Evolutionary conservation across 345 rosid genomes (phyloP), one percentile per base, ranked within the genome.

Genomic region (Turritis glabra): DNA sequence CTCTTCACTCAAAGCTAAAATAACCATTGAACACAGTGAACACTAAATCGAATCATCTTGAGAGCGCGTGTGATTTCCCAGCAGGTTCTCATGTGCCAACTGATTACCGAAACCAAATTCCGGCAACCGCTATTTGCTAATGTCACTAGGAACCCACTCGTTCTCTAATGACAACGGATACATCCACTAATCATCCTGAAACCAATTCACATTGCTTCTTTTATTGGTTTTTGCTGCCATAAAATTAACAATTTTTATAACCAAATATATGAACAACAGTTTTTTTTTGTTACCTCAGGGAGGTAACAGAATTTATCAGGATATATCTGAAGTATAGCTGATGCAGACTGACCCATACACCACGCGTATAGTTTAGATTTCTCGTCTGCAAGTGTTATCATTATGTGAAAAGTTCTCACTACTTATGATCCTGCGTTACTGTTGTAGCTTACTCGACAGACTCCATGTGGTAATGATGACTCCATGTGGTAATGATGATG

Each of bases 11-110:
- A 89, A 72, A 73, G 58, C 82, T 54, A 95, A 87, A 66, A 94
- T 88, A 73, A 87, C 90, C 67, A 63, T 48, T 38, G 88, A 86
- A 70, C 98, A 94, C 27, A 94, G 64, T 21, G 97, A 97, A 35
- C 98, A 94, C 12, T 73, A 77, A 82, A 89, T 77, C n/a, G n/a
- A n/a, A n/a, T n/a, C n/a, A 77, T 77, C 79, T 87, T 91, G 73
- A 84, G 80, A 9, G 98, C 94, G 22, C 90, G 83, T 8, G 97
- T 87, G 72, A 92, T 92, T 86, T 95, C 99, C 98, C 99, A 90
- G 32, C 82, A 56, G 64, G 77, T 74, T 69, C 43, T 78, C 82
- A 26, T 11, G 61, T n/a, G n/a, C n/a, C n/a, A n/a, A 26, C 46
- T 29, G n/a, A n/a, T n/a, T n/a, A n/a, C n/a, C n/a, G 35, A 59